Evolutionary conservation across 352 stramenopile genomes (phyloP), one percentile per base, ranked within the genome.

Genomic region (Phytophthora ramorum): DNA sequence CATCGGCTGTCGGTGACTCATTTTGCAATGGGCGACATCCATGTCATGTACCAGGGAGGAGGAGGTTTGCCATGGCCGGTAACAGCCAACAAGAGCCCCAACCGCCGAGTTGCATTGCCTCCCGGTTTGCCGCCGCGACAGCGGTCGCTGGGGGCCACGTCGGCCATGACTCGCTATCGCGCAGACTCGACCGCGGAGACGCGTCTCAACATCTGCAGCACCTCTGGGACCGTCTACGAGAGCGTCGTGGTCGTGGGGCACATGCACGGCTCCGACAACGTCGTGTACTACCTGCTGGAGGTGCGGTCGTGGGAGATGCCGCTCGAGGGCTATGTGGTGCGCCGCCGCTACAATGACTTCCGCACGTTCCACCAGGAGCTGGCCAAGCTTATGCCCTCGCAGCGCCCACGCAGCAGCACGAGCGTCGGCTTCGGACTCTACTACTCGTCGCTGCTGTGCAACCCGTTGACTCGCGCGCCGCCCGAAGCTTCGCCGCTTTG

Each of bases 201-300:
- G 24, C 72, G 78, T 1, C 63, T 91, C 28, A 92, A 76, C 52
- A 70, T 92, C 46, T 87, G 70, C 71, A 90, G 78, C 51, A 92
- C 81, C 1, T 89, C 79, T 4, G 84, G 84, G 20, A 88, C 73
- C 6, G 78, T 83, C 10, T 92, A 92, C 75, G 81, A 92, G 68
- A 87, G 74, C 50, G 79, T 90, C 12, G 76, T 87, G 35, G 83
- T 92, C n/a, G 79, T 90, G 4, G 83, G 83, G 17, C 78, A 92
- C 56, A 74, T 80, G 41, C 58, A 75, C 60, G 83, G 84, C 47
- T 87, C 63, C 20, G 79, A 89, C 54, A 82, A 84, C 38, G 69
- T 91, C 48, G 83, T 91, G 49, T 92, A 92, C 69, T 92, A 93
- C 66, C 65, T 92, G 35, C 46, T 93, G 37, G 83, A 93, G 47